A percentile compares a stretch with the other conserved stretches of the same genome.
phyloP scores from a whole-genome alignment of 2,329 filamentous ascomycete species.

The Bimuria novae-zelandiae region DNA sequence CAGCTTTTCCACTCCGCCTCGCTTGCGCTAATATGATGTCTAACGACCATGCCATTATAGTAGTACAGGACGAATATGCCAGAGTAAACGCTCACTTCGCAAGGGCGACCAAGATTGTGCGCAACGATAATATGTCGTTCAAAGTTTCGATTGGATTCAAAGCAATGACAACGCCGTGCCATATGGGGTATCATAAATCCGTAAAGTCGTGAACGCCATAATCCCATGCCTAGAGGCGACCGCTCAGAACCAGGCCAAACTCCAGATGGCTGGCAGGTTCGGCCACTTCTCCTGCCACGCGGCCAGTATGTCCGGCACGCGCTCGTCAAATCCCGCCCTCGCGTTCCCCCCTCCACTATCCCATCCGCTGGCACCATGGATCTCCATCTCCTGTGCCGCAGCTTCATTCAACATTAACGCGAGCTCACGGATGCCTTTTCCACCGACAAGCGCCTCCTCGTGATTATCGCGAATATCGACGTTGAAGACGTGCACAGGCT shows the following conservation, averaged over 20 bases:
- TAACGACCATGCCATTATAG: no score
- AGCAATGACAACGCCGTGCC: constrained; percentile 11
- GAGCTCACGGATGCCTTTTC: constrained; percentile 88
- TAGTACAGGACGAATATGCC: no score
- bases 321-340: constrained; percentile 83
- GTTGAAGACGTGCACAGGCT: constrained; percentile 96
- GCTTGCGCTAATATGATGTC: no score
- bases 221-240: neutral
- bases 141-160: no score
- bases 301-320: constrained; percentile 87
- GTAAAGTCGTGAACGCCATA: constrained; percentile 1
- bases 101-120: no score
- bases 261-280: constrained; percentile 89
- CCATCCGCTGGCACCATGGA: constrained; percentile 67
- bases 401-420: constrained; percentile 82
- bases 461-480: constrained; percentile 99
- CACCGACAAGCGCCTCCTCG: constrained; percentile 90
- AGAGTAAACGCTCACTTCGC: no score
- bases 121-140: no score
- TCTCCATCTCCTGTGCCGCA: constrained; percentile 75
- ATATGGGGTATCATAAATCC: constrained; percentile 13
- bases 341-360: constrained; percentile 63
- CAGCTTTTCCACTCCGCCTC: no score
- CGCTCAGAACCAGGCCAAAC: constrained; percentile 82
- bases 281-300: constrained; percentile 97